Conservation (phyloP, 495 filamentous ascomycete genomes). For the Penicillium bialowiezense region DNA sequence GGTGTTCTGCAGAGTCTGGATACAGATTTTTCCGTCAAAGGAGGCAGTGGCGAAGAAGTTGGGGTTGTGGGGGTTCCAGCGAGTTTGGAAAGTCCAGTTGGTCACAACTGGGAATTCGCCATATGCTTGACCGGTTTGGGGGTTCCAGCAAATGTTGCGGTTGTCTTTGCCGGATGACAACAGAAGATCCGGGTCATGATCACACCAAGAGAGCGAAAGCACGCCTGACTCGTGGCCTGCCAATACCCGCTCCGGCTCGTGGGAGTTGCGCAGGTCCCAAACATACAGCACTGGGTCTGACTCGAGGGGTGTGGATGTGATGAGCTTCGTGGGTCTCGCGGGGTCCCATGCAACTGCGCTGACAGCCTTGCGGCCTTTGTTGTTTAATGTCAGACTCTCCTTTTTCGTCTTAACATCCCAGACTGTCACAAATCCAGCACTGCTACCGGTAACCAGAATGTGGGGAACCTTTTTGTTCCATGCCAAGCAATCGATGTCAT, state of each 20-base stretch:
- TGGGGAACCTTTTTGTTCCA: conserved; percentile 99
- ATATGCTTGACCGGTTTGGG: conserved; percentile 77
- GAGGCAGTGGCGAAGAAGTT: conserved; percentile 89
- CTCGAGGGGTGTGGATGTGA: conserved; percentile 91
- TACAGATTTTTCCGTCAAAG: conserved; percentile 90
- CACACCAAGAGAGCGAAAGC: conserved; percentile 93
- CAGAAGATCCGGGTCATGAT: conserved; percentile 84
- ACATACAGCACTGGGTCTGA: conserved; percentile 83
- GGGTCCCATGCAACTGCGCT: conserved; percentile 98
- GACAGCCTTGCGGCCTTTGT: conserved; percentile 84
- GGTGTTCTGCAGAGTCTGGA: conserved; percentile 92
- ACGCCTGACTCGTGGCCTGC: conserved; percentile 90
- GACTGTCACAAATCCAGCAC: conserved; percentile 92
- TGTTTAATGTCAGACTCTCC: conserved; percentile 92
- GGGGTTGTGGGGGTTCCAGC: conserved; percentile 92
- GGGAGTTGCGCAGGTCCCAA: conserved; percentile 95
- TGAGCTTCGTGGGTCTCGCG: conserved; percentile 84
- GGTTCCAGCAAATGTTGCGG: conserved; percentile 92
- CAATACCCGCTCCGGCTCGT: conserved; percentile 83
- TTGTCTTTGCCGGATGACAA: conserved; percentile 98
- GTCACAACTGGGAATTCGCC: conserved; percentile 96
- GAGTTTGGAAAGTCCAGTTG: conserved; percentile 97
- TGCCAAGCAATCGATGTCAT: conserved; percentile 92
- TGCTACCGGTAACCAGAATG: conserved; percentile 92
- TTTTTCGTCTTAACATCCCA: conserved; percentile 99